Conservation (phyloP, 225 moss, liverwort and hornwort genomes). For the Marchantia paleacea region DNA sequence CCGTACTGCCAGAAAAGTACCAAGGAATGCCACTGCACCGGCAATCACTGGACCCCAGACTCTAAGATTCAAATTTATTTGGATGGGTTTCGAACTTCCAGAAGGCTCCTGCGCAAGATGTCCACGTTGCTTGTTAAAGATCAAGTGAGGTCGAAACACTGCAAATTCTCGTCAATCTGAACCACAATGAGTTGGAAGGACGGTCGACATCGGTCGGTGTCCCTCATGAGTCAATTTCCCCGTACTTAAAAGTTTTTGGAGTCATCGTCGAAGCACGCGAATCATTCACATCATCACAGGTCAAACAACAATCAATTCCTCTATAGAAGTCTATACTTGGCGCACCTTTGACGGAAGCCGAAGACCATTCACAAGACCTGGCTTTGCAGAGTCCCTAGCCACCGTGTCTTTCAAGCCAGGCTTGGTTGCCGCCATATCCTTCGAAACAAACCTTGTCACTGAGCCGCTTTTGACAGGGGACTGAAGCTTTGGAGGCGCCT, state of each 20-base stretch:
- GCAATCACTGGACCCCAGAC: constrained; percentile 44
- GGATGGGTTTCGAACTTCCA: constrained; percentile 18
- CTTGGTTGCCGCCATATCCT: not conserved
- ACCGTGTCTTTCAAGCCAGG: not conserved
- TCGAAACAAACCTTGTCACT: not conserved
- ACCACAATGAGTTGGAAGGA: too few relatives aligned
- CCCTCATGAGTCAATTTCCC: too few relatives aligned
- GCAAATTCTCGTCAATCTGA: too few relatives aligned
- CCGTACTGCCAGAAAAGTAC: constrained; percentile 36
- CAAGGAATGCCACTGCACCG: constrained; percentile 42
- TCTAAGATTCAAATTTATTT: constrained; percentile 26
- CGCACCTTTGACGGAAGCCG: not conserved
- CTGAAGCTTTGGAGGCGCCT: constrained; percentile 18
- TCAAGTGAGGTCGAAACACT: too few relatives aligned
- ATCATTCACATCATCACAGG: too few relatives aligned
- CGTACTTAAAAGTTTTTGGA: too few relatives aligned
- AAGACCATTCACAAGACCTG: not conserved
- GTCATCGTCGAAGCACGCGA: too few relatives aligned
- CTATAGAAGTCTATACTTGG: too few relatives aligned
- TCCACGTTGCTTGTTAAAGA: not conserved
- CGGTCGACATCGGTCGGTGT: too few relatives aligned
- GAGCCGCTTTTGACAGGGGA: not conserved
- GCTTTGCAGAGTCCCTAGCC: not conserved
- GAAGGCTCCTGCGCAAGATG: constrained; percentile 26
- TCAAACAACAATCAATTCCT: too few relatives aligned